A percentile compares a stretch with the other conserved stretches of the same genome.
Evolutionary conservation across 768 basidiomycete species (phyloP).

Genomic region (Lentinula sp.): DNA sequence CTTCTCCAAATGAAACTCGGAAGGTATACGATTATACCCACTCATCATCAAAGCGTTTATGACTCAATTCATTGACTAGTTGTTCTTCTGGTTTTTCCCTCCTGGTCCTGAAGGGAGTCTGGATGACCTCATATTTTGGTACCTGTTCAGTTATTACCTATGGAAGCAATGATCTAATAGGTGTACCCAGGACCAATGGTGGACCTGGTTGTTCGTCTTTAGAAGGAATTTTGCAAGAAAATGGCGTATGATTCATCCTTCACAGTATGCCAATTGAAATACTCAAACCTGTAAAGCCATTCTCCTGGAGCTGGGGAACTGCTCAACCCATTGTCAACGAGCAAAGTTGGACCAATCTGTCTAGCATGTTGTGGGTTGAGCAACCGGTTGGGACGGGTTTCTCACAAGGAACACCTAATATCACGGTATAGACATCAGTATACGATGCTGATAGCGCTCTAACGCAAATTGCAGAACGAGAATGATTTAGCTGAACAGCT

Average conservation of each 20-base stretch:
- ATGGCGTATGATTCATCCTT: slow-evolving; percentile 44
- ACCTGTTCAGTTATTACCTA: slow-evolving; percentile 6
- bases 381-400: slow-evolving; percentile 80
- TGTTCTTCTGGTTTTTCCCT: slow-evolving; percentile 85
- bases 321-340: slow-evolving; percentile 60
- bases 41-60: background rate
- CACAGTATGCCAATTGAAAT: background rate
- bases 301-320: slow-evolving; percentile 59
- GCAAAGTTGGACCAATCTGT: slow-evolving; percentile 76
- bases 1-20: slow-evolving; percentile 53
- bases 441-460: background rate
- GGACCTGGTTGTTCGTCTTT: slow-evolving; percentile 76
- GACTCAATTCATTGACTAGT: slow-evolving; percentile 26
- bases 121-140: slow-evolving; percentile 77
- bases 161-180: background rate
- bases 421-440: slow-evolving; percentile 37
- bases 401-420: slow-evolving; percentile 63
- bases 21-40: slow-evolving; percentile 34
- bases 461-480: slow-evolving; percentile 29
- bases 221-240: slow-evolving; percentile 68
- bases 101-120: slow-evolving; percentile 65
- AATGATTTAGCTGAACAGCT: slow-evolving; percentile 42
- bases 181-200: slow-evolving; percentile 59
- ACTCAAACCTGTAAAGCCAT: slow-evolving; percentile 39
- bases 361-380: slow-evolving; percentile 69